Evolutionary conservation across 2,329 filamentous ascomycete species (phyloP).

Genomic region (Balansia obtecta): DNA sequence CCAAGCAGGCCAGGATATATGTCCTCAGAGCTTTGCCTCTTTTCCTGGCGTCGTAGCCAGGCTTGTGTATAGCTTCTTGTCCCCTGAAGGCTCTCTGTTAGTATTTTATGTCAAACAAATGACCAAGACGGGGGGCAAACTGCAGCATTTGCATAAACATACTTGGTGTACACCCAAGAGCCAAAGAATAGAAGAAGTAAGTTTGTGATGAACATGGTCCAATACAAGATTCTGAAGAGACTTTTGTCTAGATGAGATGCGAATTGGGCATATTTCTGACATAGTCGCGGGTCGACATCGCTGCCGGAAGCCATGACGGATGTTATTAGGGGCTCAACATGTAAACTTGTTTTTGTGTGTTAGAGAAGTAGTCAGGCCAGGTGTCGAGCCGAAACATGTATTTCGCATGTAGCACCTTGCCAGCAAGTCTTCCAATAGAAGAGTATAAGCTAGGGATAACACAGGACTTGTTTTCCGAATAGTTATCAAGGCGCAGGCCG

Average conservation of each 20-base stretch:
- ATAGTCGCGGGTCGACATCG: conserved; percentile 18
- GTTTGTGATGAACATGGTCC: conserved; percentile 31
- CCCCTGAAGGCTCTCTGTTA: conserved; percentile 13
- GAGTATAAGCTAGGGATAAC: neutral
- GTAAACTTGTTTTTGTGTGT: neutral
- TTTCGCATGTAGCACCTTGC: neutral
- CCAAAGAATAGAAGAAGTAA: conserved; percentile 30
- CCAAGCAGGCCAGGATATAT: conserved; percentile 30
- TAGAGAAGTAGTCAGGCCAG: no score
- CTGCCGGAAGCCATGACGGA: neutral
- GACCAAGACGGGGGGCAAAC: neutral
- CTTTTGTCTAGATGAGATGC: conserved; percentile 27
- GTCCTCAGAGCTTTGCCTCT: conserved; percentile 24
- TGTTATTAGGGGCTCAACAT: neutral
- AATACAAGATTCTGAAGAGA: conserved; percentile 35
- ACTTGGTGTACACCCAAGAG: conserved; percentile 29
- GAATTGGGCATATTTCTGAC: conserved; percentile 30
- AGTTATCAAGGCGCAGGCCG: neutral
- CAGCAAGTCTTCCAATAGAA: neutral
- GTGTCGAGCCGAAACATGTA: neutral
- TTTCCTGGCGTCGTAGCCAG: conserved; percentile 18
- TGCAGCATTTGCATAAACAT: conserved; percentile 8
- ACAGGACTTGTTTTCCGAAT: no score
- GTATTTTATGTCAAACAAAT: neutral
- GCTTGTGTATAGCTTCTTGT: conserved; percentile 24